A percentile compares a stretch with the other conserved stretches of the same genome.
These are phyloP conservation scores for Colletotrichum gigasporum DNA, from an alignment of 2,329 filamentous ascomycete species.

Conservation along the genomic window DNA sequence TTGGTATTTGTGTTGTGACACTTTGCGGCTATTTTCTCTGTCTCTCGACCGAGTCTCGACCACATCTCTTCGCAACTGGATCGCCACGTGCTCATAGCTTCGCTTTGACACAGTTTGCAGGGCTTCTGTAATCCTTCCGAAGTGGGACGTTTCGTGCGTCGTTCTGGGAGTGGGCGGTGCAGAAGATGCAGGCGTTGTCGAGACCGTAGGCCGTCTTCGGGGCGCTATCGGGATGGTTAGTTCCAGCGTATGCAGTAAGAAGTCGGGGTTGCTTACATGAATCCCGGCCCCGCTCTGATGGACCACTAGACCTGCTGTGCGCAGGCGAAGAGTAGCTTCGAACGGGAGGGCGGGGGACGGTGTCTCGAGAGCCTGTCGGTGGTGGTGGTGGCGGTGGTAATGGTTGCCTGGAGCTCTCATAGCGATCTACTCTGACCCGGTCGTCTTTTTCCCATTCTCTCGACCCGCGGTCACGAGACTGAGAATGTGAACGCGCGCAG, in stretches of 20 bases:
- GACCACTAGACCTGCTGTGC: neutral
- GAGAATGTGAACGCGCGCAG: neutral
- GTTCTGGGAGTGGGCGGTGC: neutral
- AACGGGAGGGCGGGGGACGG: neutral
- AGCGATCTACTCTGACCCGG: neutral
- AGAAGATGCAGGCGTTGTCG: constrained; percentile 2
- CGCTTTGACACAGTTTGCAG: constrained; percentile 1
- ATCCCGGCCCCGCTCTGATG: neutral
- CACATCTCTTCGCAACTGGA: constrained; percentile 2
- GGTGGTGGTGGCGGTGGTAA: neutral
- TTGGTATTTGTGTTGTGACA: neutral
- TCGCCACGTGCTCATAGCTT: constrained; percentile 1
- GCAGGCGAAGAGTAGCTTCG: constrained; percentile 7
- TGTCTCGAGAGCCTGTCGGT: neutral
- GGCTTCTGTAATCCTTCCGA: constrained; percentile 1
- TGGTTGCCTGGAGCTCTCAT: neutral
- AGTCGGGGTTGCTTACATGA: neutral
- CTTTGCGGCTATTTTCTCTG: neutral
- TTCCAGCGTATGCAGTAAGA: neutral
- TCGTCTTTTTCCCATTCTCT: neutral
- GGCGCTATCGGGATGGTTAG: constrained; percentile 2
- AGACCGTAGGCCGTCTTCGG: neutral
- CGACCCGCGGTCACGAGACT: neutral
- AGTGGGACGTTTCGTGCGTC: neutral
- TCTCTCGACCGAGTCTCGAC: constrained; percentile 3